A percentile compares a stretch with the other conserved stretches of the same genome.
phyloP scores from a whole-genome alignment of 257 asterid genomes.

The Rubia yunnanensis region DNA sequence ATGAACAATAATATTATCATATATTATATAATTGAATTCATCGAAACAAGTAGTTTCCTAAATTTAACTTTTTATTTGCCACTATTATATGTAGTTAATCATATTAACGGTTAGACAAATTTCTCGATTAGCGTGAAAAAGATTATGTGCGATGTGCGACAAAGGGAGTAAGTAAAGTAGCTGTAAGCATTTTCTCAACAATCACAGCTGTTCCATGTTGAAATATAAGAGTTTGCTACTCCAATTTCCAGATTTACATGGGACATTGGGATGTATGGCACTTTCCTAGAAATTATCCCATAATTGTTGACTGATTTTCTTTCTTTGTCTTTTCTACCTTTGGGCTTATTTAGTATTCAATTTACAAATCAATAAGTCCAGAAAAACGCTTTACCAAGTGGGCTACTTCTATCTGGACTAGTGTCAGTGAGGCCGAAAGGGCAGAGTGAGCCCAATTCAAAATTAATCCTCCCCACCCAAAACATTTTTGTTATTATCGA shows the following conservation, averaged over 20 bases:
- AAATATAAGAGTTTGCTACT: neutral
- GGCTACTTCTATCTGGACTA: neutral
- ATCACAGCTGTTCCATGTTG: constrained; percentile 1
- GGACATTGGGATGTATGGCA: constrained; percentile 11
- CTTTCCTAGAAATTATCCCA: constrained; percentile 16
- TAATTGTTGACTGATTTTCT: neutral
- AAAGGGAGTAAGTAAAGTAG: no score
- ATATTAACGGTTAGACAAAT: no score
- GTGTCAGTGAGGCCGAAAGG: neutral
- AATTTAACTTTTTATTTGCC: no score
- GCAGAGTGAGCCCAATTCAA: neutral
- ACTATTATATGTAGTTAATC: no score
- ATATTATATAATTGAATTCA: no score
- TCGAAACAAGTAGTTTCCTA: no score
- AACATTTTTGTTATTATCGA: no score
- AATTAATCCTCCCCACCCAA: neutral
- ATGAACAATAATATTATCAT: no score
- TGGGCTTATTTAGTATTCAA: neutral
- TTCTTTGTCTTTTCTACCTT: neutral
- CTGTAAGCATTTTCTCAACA: neutral
- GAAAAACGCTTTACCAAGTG: neutral
- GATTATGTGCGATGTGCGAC: no score
- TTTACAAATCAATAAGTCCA: neutral
- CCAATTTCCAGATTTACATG: neutral
- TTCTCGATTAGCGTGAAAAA: no score